Evolutionary conservation across 1,284 basidiomycete genomes (phyloP).

Genomic region (Chalciporus sp.): DNA sequence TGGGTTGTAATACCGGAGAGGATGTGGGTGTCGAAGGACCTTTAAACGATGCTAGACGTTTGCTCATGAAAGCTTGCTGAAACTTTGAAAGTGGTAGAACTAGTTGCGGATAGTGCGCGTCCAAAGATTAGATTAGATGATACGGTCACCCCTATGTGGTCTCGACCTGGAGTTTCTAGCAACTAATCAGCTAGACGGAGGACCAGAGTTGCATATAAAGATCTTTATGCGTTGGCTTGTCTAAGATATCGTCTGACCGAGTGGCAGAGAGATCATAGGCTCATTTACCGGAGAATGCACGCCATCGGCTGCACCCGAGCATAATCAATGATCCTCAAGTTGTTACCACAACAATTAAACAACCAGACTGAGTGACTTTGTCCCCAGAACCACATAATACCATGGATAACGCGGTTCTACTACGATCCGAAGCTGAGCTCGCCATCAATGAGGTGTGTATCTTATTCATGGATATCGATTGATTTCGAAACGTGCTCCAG

Average conservation of each 20-base stretch:
- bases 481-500: constrained; percentile 37
- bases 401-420: constrained; percentile 46
- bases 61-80: constrained; percentile 38
- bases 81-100: not conserved
- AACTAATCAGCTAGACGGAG: not conserved
- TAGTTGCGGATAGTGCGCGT: not conserved
- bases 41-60: constrained; percentile 71
- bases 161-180: not conserved
- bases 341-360: constrained; percentile 5
- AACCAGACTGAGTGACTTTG: not conserved
- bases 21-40: constrained; percentile 74
- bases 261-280: not conserved
- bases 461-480: constrained; percentile 2
- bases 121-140: constrained; percentile 29
- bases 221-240: too few relatives aligned
- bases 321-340: not conserved
- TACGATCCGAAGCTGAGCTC: constrained; percentile 78
- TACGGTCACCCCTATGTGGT: not conserved
- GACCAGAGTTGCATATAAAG: not conserved
- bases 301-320: not conserved
- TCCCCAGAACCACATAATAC: constrained; percentile 2
- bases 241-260: too few relatives aligned
- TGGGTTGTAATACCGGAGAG: constrained; percentile 56
- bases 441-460: constrained; percentile 60
- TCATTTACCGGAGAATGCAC: not conserved